Base-by-base conservation (phyloP, 345 rosid species). In the Eucalyptus shirleyi region DNA sequence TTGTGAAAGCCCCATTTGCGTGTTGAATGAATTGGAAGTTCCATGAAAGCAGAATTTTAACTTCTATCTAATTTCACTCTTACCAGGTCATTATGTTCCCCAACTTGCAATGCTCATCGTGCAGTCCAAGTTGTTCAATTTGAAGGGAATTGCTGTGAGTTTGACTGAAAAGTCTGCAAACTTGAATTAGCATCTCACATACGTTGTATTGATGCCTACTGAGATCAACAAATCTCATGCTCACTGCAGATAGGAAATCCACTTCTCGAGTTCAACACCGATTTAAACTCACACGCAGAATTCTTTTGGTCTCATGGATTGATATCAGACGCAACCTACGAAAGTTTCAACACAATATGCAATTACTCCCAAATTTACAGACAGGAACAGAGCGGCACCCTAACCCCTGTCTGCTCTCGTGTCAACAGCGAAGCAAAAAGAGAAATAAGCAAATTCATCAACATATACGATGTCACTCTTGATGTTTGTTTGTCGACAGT, bases 11-110 rank as follows among this genome's bases (percentile, higher is more conserved):
- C 81, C 2, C 14, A 69, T 69, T 34, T 69, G 42, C 2, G 7
- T 69, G 81, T 69, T 32, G 42, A 69, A 69, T 69, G 81, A 69
- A 69, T 34, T 18, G 81, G 81, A 34, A 69, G 44, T 23, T 34
- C 81, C 81, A 34, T 17, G 81, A 69, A 69, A 32, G 81, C 81
- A 32, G 42, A 69, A 69, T 17, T 69, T 69, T n/a, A 16, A n/a
- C 77, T 16, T 69, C 81, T 69, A 34, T 34, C 81, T 69, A 34
- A 34, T 69, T 69, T 69, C 81, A 69, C 42, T 69, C 5, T 53
- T 23, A 51, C 44, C 92, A 94, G 95, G 95, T 26, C 96, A 94
- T 86, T 94, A 93, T 91, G 95, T 93, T 62, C 96, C 96, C 34
- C 96, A 94, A 90, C 92, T 94, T 5, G 95, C 94, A 53, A 87